Evolutionary conservation across 805 yeast genomes (phyloP).

Genomic region (Nakazawaea peltata): DNA sequence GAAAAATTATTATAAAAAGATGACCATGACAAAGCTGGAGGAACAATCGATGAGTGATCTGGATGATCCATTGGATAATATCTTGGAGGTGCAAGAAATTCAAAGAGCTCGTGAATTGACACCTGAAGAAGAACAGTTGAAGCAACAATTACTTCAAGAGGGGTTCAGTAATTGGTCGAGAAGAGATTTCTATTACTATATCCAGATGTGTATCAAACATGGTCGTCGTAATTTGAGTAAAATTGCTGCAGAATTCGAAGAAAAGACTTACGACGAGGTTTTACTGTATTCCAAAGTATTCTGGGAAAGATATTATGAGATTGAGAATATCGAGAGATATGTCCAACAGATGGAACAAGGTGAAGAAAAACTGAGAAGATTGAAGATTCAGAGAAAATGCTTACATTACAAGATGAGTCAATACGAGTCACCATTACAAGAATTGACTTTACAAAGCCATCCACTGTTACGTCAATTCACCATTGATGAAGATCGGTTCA

Average conservation of each 20-base stretch:
- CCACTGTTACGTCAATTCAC: constrained; percentile 68
- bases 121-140: constrained; percentile 66
- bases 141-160: constrained; percentile 46
- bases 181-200: constrained; percentile 79
- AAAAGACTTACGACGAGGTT: constrained; percentile 75
- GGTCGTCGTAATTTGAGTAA: constrained; percentile 70
- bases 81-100: constrained; percentile 64
- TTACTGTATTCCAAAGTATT: constrained; percentile 68
- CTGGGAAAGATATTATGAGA: constrained; percentile 71
- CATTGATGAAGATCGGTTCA: constrained; percentile 86
- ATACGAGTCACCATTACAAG: constrained; percentile 18
- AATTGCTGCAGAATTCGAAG: constrained; percentile 75
- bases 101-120: constrained; percentile 74
- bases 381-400: constrained; percentile 67
- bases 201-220: constrained; percentile 63
- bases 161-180: constrained; percentile 84
- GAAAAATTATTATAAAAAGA: constrained; percentile 66
- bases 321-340: constrained; percentile 86
- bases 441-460: constrained; percentile 62
- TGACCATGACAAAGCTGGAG: constrained; percentile 56
- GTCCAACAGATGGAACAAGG: constrained; percentile 78
- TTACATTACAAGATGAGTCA: constrained; percentile 62
- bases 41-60: constrained; percentile 45
- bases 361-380: constrained; percentile 68
- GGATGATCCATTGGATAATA: constrained; percentile 20